Conservation (phyloP, 768 basidiomycete genomes). For the Termitomyces sp. region DNA sequence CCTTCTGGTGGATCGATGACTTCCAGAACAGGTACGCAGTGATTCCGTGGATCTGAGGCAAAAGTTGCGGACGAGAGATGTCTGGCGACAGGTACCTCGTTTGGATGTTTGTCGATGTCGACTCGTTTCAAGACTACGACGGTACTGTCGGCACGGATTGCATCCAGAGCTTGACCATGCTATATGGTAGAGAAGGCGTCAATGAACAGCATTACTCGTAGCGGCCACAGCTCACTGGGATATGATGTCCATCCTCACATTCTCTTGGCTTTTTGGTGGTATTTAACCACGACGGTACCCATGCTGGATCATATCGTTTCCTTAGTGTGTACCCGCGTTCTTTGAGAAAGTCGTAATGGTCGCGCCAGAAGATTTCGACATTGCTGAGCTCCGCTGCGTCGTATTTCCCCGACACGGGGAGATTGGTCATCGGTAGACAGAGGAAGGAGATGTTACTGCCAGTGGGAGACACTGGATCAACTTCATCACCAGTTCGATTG, state of each 20-base stretch:
- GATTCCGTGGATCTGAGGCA: slow-evolving; percentile 24
- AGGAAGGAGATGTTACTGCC: neutral
- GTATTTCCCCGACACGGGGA: neutral
- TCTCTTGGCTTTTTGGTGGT: neutral
- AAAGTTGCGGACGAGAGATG: slow-evolving; percentile 18
- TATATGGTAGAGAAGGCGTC: neutral
- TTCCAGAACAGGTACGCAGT: slow-evolving; percentile 29
- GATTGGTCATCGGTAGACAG: neutral
- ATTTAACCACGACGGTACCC: slow-evolving; percentile 2
- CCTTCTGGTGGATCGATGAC: slow-evolving; percentile 18
- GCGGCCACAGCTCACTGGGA: neutral
- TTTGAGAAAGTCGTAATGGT: neutral
- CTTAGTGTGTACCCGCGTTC: neutral
- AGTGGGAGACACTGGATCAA: neutral
- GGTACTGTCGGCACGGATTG: slow-evolving; percentile 26
- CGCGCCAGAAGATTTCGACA: slow-evolving; percentile 2
- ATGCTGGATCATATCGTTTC: slow-evolving; percentile 5
- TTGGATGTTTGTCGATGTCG: slow-evolving; percentile 10
- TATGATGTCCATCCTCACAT: slow-evolving; percentile 1
- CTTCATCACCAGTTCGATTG: no score
- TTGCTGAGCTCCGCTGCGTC: neutral
- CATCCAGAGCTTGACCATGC: slow-evolving; percentile 23
- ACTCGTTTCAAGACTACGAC: slow-evolving; percentile 28
- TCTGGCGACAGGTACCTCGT: slow-evolving; percentile 27
- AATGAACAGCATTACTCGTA: neutral